These are phyloP conservation scores for Penicillium manginii DNA, from an alignment of 495 filamentous ascomycete genomes.

Conservation along the genomic window DNA sequence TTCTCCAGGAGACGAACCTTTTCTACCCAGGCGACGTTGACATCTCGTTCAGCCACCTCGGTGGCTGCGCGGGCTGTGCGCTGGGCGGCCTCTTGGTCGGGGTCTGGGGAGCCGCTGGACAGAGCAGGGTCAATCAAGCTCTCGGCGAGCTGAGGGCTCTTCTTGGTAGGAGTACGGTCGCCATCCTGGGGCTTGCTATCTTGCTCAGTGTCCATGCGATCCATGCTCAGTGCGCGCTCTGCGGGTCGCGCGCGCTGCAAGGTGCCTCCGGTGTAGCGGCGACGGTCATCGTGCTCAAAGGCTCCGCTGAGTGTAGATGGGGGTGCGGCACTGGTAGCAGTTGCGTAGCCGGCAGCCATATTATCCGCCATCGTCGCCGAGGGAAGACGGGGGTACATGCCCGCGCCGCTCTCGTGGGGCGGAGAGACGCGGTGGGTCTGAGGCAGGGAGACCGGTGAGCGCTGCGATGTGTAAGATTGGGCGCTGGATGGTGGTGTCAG, in stretches of 20 bases:
- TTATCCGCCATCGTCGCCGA: constrained; percentile 65
- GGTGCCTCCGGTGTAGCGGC: constrained; percentile 84
- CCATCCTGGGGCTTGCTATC: constrained; percentile 48
- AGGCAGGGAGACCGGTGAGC: constrained; percentile 76
- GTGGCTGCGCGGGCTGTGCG: constrained; percentile 50
- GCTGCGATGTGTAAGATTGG: constrained; percentile 81
- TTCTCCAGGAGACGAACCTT: constrained; percentile 80
- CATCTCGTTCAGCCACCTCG: constrained; percentile 52
- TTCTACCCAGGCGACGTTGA: constrained; percentile 77
- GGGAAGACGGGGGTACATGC: constrained; percentile 85
- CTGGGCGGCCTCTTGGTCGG: constrained; percentile 46
- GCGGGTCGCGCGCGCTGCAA: constrained; percentile 72
- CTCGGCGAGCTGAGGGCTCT: constrained; percentile 45
- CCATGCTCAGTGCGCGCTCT: constrained; percentile 37
- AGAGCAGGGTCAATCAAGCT: constrained; percentile 60
- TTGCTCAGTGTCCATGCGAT: constrained; percentile 60
- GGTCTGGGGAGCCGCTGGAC: constrained; percentile 34
- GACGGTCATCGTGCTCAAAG: constrained; percentile 80
- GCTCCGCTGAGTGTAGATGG: constrained; percentile 78
- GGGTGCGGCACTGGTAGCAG: constrained; percentile 68
- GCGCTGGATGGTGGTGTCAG: constrained; percentile 89
- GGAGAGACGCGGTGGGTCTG: constrained; percentile 63
- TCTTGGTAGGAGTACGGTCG: constrained; percentile 49
- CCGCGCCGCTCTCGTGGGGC: constrained; percentile 62
- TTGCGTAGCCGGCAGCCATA: constrained; percentile 58